phyloP scores from a whole-genome alignment of 805 yeast genomes.

The Candida quercuum region DNA sequence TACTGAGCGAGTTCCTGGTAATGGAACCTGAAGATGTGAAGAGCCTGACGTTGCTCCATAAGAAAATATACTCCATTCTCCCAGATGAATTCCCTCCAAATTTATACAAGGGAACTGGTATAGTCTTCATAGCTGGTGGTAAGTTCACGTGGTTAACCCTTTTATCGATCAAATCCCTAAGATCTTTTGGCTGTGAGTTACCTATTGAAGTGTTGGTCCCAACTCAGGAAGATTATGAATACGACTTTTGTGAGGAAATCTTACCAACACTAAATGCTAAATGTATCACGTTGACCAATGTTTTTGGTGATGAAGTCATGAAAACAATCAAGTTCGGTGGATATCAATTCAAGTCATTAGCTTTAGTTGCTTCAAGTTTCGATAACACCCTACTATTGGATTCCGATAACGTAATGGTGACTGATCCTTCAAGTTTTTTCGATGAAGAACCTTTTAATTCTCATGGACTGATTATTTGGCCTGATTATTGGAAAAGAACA shows the following conservation, averaged over 20 bases:
- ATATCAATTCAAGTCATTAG: constrained; percentile 69
- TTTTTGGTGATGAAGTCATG: constrained; percentile 53
- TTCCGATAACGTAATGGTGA: constrained; percentile 61
- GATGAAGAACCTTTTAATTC: constrained; percentile 37
- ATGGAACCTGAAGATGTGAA: neutral
- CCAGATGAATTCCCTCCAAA: constrained; percentile 26
- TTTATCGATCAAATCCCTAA: constrained; percentile 40
- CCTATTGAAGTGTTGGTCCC: constrained; percentile 77
- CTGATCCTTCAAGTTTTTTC: constrained; percentile 42
- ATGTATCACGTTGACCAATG: constrained; percentile 57
- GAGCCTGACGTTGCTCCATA: neutral
- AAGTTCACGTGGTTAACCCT: constrained; percentile 49
- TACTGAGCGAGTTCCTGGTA: neutral
- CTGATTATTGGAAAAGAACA: constrained; percentile 71
- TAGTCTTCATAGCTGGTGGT: constrained; percentile 59
- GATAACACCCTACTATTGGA: constrained; percentile 71
- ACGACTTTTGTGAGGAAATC: constrained; percentile 53
- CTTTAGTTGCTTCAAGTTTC: constrained; percentile 69
- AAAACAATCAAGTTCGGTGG: constrained; percentile 46
- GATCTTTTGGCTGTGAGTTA: constrained; percentile 45
- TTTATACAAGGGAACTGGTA: constrained; percentile 44
- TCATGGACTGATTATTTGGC: constrained; percentile 63
- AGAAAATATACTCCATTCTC: constrained; percentile 2
- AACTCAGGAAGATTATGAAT: constrained; percentile 58
- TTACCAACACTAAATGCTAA: constrained; percentile 57